Base-by-base conservation (phyloP, 805 yeast genomes). In the Ogataea glucozyma region DNA sequence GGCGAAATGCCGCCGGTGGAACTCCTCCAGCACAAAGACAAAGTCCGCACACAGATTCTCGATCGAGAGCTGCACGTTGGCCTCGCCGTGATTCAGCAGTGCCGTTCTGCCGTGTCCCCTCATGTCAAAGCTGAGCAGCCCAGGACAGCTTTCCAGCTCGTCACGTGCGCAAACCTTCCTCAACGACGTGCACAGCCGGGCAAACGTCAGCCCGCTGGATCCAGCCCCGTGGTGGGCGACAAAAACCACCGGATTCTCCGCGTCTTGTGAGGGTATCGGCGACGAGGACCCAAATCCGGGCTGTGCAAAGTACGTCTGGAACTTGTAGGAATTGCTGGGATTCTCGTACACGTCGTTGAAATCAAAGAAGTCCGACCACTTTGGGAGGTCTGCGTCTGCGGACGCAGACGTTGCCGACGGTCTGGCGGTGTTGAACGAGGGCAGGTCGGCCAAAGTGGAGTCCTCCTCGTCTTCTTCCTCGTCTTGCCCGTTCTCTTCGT, bases 181-280 rank as follows among this genome's bases (percentile, higher is more conserved):
- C 19, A 88, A 49, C 12, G 73, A 62, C 36, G 61, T 59, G 2
- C 76, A 63, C 18, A 88, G 54, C 19, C 68, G 59, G 1, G 87
- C 85, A 67, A 86, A 93, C 1, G 97, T 74, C 65, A 87, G 67
- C 0, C 85, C 88, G 2, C 87, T 78, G 0, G 97, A 89, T 0
- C 98, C 99, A 1, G 97, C 97, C 2, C 99, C 99, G 62, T 93
- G 99, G 51, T 88, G 93, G 52, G 82, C 80, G 2, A 93, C 66
- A 52, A 86, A 80, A 1, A 88, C 54, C 0, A 66, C 58, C 4
- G 95, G 88, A 0, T 70, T 58, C 3, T 10, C n/a, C 0, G 57
- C 54, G 1, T 54, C 47, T 0, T 52, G 41, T 6, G n/a, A n/a
- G n/a, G n/a, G n/a, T n/a, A n/a, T n/a, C n/a, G n/a, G n/a, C n/a